Percentiles rank a stretch among this genome's conserved stretches.
Evolutionary conservation across 2,329 filamentous ascomycete species (phyloP).

Genomic region (Sporothrix brasiliensis): DNA sequence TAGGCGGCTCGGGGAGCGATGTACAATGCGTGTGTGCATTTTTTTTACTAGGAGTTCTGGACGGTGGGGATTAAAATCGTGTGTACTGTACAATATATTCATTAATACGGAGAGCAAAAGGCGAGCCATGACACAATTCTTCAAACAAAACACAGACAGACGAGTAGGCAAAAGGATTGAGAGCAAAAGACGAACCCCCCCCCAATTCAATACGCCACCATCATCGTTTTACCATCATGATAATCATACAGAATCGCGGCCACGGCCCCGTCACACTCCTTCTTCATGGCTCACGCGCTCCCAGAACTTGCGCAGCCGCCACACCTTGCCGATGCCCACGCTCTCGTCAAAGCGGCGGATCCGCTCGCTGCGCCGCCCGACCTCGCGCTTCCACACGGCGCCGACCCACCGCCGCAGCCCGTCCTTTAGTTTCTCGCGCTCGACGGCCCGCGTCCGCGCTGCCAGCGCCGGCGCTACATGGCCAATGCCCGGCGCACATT

Average conservation of each 20-base stretch:
- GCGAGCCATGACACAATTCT: neutral
- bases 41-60: neutral
- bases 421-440: slow-evolving; percentile 70
- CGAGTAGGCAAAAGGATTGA: neutral
- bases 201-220: neutral
- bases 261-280: neutral
- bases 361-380: slow-evolving; percentile 53
- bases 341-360: slow-evolving; percentile 54
- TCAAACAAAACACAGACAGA: neutral
- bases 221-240: neutral
- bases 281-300: slow-evolving; percentile 57
- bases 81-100: neutral
- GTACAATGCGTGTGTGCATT: neutral
- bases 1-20: neutral
- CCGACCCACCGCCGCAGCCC: slow-evolving; percentile 66
- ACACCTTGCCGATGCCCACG: slow-evolving; percentile 59
- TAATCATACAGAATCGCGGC: neutral
- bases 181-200: neutral
- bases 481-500: slow-evolving; percentile 57
- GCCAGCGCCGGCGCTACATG: slow-evolving; percentile 62
- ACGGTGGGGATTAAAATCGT: neutral
- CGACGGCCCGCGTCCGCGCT: slow-evolving; percentile 63
- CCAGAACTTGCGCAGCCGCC: slow-evolving; percentile 67
- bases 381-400: slow-evolving; percentile 58
- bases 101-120: neutral